Conservation (phyloP, 2,329 filamentous ascomycete genomes). For the Zymoseptoria passerinii region DNA sequence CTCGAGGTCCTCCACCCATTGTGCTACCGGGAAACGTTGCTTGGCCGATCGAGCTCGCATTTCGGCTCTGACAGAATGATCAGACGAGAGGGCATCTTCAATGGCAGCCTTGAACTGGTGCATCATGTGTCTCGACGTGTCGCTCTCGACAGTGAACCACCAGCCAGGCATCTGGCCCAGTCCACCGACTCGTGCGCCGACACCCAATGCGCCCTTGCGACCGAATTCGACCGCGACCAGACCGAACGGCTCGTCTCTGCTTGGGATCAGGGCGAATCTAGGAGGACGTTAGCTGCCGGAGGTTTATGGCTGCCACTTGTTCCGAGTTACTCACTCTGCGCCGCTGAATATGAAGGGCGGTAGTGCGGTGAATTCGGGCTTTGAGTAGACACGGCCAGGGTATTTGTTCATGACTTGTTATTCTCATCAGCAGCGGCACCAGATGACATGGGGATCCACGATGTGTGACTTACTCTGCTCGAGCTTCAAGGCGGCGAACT, state of each 20-base stretch:
- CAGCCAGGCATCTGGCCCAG: slow-evolving; percentile 37
- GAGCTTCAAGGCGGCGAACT: slow-evolving; percentile 53
- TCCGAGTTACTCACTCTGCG: slow-evolving; percentile 41
- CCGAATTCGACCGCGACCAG: slow-evolving; percentile 59
- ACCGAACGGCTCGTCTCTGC: slow-evolving; percentile 58
- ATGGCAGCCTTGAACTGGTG: slow-evolving; percentile 56
- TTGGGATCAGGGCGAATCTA: slow-evolving; percentile 54
- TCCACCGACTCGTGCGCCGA: slow-evolving; percentile 51
- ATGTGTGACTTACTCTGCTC: slow-evolving; percentile 26
- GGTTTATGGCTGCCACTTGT: neutral
- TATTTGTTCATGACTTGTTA: slow-evolving; percentile 53
- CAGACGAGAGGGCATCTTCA: slow-evolving; percentile 48
- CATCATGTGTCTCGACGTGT: slow-evolving; percentile 51
- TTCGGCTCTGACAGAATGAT: slow-evolving; percentile 43
- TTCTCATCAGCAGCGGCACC: neutral
- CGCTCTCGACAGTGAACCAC: slow-evolving; percentile 60
- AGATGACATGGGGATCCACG: no score
- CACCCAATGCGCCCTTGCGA: slow-evolving; percentile 55
- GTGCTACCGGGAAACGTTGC: slow-evolving; percentile 56
- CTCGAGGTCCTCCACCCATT: slow-evolving; percentile 56
- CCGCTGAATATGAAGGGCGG: slow-evolving; percentile 57
- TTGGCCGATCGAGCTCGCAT: slow-evolving; percentile 56
- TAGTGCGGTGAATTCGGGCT: slow-evolving; percentile 55
- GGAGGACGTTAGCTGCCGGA: neutral
- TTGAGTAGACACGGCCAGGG: slow-evolving; percentile 53